phyloP scores from a whole-genome alignment of 2,329 filamentous ascomycete genomes.

The Penicillium thymicola region DNA sequence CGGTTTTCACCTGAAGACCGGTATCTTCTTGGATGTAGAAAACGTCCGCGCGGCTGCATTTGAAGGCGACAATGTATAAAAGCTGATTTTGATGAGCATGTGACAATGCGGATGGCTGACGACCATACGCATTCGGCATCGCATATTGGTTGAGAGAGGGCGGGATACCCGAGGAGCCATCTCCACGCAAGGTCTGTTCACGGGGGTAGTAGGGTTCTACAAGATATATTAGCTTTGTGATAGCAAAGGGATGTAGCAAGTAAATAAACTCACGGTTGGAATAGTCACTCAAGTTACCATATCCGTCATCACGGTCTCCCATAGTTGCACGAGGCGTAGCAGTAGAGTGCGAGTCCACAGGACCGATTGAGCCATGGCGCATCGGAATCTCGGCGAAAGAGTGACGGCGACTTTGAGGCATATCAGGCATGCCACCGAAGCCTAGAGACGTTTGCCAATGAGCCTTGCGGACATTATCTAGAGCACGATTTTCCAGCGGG shows the following conservation, averaged over 20 bases:
- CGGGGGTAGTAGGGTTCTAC: slow-evolving; percentile 46
- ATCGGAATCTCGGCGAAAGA: slow-evolving; percentile 52
- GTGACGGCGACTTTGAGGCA: slow-evolving; percentile 50
- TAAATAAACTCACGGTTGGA: slow-evolving; percentile 36
- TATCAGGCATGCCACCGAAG: slow-evolving; percentile 46
- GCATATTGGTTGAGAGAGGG: slow-evolving; percentile 41
- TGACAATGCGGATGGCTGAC: slow-evolving; percentile 35
- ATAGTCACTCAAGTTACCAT: slow-evolving; percentile 37
- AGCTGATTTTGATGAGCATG: slow-evolving; percentile 43
- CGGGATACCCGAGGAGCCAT: slow-evolving; percentile 35
- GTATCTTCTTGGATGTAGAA: slow-evolving; percentile 97
- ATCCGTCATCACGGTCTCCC: slow-evolving; percentile 39
- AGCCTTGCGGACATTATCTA: slow-evolving; percentile 47
- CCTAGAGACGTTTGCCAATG: slow-evolving; percentile 52
- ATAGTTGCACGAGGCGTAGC: slow-evolving; percentile 34
- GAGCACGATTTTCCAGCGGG: slow-evolving; percentile 40
- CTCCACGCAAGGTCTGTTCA: slow-evolving; percentile 37
- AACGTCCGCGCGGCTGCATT: slow-evolving; percentile 89
- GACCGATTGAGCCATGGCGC: slow-evolving; percentile 44
- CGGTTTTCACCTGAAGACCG: slow-evolving; percentile 81
- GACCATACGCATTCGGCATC: slow-evolving; percentile 38
- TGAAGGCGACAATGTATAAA: slow-evolving; percentile 86
- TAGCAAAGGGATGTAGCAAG: slow-evolving; percentile 29
- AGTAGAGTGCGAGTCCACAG: slow-evolving; percentile 16
- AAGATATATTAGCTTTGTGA: slow-evolving; percentile 35